A percentile compares a stretch with the other conserved stretches of the same genome.
Evolutionary conservation across 2,329 filamentous ascomycete genomes (phyloP).

Genomic region (Colletotrichum horii): DNA sequence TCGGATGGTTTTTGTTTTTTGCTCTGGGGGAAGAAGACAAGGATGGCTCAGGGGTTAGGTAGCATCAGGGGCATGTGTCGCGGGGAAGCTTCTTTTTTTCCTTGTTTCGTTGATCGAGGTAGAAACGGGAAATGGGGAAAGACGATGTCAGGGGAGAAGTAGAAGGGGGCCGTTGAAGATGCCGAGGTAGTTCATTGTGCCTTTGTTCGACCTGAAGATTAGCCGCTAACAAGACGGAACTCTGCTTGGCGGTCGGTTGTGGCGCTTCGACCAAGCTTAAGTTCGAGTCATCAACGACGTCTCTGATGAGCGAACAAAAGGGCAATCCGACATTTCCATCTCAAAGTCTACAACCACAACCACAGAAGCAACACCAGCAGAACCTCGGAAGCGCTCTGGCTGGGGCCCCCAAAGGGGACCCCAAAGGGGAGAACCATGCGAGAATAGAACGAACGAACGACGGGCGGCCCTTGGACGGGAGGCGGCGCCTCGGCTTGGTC

Average conservation of each 20-base stretch:
- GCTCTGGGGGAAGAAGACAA: background rate
- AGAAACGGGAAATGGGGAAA: background rate
- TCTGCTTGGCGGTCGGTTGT: background rate
- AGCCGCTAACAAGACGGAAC: background rate
- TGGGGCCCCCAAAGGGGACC: background rate
- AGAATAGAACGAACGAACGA: background rate
- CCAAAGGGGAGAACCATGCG: background rate
- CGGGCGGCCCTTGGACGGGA: background rate
- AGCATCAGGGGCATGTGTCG: background rate
- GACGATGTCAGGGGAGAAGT: accelerated
- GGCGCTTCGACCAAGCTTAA: background rate
- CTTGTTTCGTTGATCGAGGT: background rate
- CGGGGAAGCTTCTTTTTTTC: background rate
- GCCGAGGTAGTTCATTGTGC: background rate
- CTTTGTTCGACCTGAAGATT: background rate
- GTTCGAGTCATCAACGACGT: background rate
- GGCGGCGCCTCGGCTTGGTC: background rate
- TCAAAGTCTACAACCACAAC: background rate
- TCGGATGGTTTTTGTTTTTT: background rate
- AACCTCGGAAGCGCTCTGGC: background rate
- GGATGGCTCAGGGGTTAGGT: background rate
- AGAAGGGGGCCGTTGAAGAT: background rate
- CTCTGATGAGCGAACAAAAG: background rate
- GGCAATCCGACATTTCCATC: too few relatives aligned
- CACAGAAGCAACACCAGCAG: background rate